Percentiles rank a stretch among this genome's conserved stretches.
Conservation (phyloP, 1,284 basidiomycete genomes). For the Amylostereum areolatum region DNA sequence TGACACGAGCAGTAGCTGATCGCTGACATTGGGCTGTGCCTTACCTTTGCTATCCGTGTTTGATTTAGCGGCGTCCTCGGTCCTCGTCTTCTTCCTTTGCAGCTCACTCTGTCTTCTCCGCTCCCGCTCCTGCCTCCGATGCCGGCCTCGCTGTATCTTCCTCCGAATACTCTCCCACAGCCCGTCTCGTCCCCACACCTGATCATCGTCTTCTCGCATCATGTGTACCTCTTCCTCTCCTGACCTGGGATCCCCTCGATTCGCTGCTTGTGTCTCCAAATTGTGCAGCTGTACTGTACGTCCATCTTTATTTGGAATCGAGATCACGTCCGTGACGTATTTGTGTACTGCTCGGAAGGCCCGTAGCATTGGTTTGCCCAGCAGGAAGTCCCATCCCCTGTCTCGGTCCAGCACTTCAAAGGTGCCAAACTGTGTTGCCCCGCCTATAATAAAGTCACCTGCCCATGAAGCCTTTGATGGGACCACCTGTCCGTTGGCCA, state of each 20-base stretch:
- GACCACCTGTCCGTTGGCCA: neutral
- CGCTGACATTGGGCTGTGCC: neutral
- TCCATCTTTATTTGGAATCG: neutral
- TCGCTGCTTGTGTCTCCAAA: neutral
- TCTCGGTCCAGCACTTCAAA: conserved; percentile 22
- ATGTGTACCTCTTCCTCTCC: neutral
- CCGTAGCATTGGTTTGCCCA: conserved; percentile 19
- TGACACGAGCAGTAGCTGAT: neutral
- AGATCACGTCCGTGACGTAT: conserved; percentile 13
- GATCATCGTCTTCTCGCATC: neutral
- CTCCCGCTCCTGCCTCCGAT: neutral
- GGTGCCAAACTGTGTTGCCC: neutral
- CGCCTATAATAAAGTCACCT: conserved; percentile 5
- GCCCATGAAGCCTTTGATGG: neutral
- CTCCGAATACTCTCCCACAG: neutral
- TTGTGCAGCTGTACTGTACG: neutral
- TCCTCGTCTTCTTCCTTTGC: neutral
- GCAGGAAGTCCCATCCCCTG: conserved; percentile 18
- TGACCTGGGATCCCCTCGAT: neutral
- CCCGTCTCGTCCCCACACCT: neutral
- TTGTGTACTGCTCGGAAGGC: conserved; percentile 15
- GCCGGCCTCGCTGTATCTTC: neutral
- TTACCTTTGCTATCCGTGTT: neutral
- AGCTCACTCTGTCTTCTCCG: neutral
- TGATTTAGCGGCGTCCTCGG: neutral